Conservation (phyloP, 2,329 filamentous ascomycete species). For the Arthrobotrys iridis region DNA sequence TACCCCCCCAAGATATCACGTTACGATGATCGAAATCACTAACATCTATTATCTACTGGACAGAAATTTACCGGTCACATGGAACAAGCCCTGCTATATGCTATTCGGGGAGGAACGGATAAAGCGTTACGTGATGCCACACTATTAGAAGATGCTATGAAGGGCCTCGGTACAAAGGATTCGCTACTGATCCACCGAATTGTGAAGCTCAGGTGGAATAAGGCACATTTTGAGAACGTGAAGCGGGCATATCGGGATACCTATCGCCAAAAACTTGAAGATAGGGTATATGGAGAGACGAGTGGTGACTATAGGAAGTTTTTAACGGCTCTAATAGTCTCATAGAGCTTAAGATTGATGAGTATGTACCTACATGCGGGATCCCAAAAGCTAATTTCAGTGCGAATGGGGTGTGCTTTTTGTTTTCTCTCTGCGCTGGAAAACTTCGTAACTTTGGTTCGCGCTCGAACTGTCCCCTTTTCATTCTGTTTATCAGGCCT, state of each 20-base stretch:
- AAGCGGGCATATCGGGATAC: constrained; percentile 79
- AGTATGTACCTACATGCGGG: too few relatives aligned
- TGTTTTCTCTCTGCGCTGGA: too few relatives aligned
- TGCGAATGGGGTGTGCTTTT: neutral
- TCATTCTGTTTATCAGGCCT: too few relatives aligned
- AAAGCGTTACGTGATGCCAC: constrained; percentile 70
- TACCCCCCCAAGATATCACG: neutral
- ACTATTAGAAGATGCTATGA: constrained; percentile 84
- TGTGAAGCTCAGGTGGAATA: constrained; percentile 85
- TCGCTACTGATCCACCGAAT: constrained; percentile 77
- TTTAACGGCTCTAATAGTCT: constrained; percentile 72
- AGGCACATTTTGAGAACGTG: constrained; percentile 76
- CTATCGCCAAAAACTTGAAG: constrained; percentile 74
- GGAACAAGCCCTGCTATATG: constrained; percentile 84
- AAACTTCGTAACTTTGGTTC: too few relatives aligned
- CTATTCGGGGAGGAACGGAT: constrained; percentile 81
- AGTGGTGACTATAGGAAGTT: constrained; percentile 82
- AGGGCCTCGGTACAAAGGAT: constrained; percentile 87
- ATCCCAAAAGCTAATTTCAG: neutral
- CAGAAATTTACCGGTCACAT: constrained; percentile 89
- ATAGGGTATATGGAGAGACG: constrained; percentile 81
- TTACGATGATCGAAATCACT: neutral
- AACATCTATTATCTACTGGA: neutral
- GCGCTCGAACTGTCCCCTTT: too few relatives aligned
- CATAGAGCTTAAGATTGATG: too few relatives aligned